phyloP scores from a whole-genome alignment of 1,284 basidiomycete species.

The Malassezia furfur region DNA sequence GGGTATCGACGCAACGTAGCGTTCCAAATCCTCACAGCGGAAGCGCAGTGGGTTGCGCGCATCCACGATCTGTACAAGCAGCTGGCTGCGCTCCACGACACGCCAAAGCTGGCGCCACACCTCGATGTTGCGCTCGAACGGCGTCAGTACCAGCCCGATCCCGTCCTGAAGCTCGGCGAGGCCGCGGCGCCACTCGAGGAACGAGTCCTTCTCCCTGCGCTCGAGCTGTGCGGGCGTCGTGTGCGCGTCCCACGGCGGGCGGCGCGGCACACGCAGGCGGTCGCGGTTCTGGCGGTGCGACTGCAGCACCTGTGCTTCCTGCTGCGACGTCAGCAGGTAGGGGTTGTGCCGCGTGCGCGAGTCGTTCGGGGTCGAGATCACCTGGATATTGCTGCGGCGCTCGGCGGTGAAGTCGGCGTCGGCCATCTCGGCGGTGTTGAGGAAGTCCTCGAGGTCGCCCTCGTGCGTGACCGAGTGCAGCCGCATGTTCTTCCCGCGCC shows the following conservation, averaged over 20 bases:
- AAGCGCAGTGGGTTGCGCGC: conserved; percentile 46
- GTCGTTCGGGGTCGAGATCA: conserved; percentile 60
- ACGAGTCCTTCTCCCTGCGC: conserved; percentile 41
- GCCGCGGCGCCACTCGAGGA: conserved; percentile 45
- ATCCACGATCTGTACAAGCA: conserved; percentile 48
- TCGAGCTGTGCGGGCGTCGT: conserved; percentile 44
- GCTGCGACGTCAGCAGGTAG: conserved; percentile 70
- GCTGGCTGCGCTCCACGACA: conserved; percentile 44
- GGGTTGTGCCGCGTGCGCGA: conserved; percentile 58
- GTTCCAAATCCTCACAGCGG: conserved; percentile 46
- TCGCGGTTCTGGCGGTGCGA: conserved; percentile 40
- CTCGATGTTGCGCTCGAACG: conserved; percentile 47
- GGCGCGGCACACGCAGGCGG: conserved; percentile 37
- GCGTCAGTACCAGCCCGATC: conserved; percentile 44
- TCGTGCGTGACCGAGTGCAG: conserved; percentile 93
- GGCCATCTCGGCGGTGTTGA: conserved; percentile 87
- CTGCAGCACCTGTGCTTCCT: conserved; percentile 59
- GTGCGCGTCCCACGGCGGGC: conserved; percentile 37
- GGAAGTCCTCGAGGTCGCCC: conserved; percentile 86
- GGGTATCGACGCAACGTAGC: conserved; percentile 51
- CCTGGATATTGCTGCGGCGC: conserved; percentile 71
- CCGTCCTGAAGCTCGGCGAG: conserved; percentile 46
- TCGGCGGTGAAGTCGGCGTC: conserved; percentile 96
- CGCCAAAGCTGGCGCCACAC: conserved; percentile 49
- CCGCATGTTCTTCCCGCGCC: conserved; percentile 39